A percentile compares a stretch with the other conserved stretches of the same genome.
phyloP scores from a whole-genome alignment of 306 rosid genomes.

The Styphnolobium japonicum region DNA sequence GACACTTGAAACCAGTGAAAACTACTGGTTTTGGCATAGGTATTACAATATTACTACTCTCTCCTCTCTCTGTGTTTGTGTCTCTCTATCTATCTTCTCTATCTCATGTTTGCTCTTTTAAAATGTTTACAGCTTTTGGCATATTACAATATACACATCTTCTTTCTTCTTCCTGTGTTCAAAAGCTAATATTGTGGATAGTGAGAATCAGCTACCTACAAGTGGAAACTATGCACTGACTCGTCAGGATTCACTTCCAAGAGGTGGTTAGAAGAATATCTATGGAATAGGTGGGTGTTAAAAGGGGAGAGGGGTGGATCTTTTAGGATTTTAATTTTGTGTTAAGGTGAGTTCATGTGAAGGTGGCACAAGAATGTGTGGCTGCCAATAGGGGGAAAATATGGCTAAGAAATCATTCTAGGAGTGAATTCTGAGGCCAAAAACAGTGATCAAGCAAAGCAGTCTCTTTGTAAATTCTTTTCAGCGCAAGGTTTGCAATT shows the following conservation, averaged over 20 bases:
- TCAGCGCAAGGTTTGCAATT: slow-evolving; percentile 15
- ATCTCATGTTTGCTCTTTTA: slow-evolving; percentile 18
- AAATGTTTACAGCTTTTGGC: slow-evolving; percentile 75
- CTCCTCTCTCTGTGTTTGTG: background rate
- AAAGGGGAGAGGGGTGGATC: background rate
- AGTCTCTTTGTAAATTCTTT: slow-evolving; percentile 26
- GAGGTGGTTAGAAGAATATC: background rate
- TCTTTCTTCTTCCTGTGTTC: slow-evolving; percentile 46
- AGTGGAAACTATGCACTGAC: slow-evolving; percentile 32
- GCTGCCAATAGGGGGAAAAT: background rate
- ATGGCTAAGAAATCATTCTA: background rate
- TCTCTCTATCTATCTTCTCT: slow-evolving; percentile 1
- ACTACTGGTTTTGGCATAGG: slow-evolving; percentile 94
- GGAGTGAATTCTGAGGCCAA: background rate
- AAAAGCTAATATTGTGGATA: slow-evolving; percentile 34
- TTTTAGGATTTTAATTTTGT: background rate
- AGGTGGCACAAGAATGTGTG: background rate
- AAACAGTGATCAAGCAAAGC: slow-evolving; percentile 4
- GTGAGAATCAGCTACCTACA: slow-evolving; percentile 12
- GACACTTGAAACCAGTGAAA: slow-evolving; percentile 70
- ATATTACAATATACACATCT: slow-evolving; percentile 69
- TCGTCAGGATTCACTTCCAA: slow-evolving; percentile 31
- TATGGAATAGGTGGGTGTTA: background rate
- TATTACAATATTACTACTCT: slow-evolving; percentile 10
- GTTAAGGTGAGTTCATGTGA: slow-evolving; percentile 1